Percentiles rank a stretch among this genome's conserved stretches.
Evolutionary conservation across 108 stramenopile genomes (phyloP).

Genomic region (Nitzschia sp.): DNA sequence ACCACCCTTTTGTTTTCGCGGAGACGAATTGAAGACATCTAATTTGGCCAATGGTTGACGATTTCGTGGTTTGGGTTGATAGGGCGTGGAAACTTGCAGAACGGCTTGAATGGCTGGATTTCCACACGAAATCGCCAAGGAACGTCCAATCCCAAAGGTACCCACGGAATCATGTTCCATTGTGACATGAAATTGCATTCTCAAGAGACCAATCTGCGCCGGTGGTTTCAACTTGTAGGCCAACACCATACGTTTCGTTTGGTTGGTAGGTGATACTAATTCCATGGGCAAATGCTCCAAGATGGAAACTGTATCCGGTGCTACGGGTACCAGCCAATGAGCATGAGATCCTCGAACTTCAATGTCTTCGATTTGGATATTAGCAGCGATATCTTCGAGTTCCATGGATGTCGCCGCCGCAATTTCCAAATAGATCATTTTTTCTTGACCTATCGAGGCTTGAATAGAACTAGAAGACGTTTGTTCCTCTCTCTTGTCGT

Average conservation of each 20-base stretch:
- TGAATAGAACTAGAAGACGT: no score
- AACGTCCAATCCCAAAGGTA: conserved; percentile 31
- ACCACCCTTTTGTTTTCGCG: no score
- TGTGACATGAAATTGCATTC: neutral
- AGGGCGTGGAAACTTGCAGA: conserved; percentile 39
- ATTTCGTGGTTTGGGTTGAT: conserved; percentile 24
- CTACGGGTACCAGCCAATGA: neutral
- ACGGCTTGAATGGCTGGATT: conserved; percentile 41
- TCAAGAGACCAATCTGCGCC: neutral
- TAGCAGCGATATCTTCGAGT: no score
- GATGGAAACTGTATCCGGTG: neutral
- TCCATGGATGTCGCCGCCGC: no score
- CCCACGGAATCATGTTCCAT: neutral
- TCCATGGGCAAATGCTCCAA: neutral
- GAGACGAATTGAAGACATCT: neutral
- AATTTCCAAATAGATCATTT: no score
- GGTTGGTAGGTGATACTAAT: no score
- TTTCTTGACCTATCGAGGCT: no score
- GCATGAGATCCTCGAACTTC: neutral
- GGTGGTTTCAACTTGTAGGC: neutral
- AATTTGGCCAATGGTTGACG: neutral
- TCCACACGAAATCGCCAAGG: conserved; percentile 31
- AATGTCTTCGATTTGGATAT: neutral
- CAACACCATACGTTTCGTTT: neutral
- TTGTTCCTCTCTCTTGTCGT: no score